These are phyloP conservation scores for Xylariaceae sp. DNA, from an alignment of 2,329 filamentous ascomycete species.

Conservation along the genomic window DNA sequence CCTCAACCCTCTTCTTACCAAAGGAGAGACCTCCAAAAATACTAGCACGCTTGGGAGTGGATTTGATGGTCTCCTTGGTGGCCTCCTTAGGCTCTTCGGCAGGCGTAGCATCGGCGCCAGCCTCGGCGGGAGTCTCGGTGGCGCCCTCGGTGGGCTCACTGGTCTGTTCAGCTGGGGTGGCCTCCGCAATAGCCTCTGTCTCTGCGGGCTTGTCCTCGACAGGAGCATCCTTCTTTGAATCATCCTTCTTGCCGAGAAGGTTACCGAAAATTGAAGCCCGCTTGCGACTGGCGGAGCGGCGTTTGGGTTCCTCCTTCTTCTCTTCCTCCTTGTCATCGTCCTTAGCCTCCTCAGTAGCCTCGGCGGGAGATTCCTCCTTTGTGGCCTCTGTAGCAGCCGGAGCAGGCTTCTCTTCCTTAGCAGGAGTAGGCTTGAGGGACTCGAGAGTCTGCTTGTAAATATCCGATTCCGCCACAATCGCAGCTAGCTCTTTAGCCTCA, in stretches of 20 bases:
- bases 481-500: conserved; percentile 78
- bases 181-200: conserved; percentile 30
- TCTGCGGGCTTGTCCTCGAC: conserved; percentile 38
- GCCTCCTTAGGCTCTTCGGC: conserved; percentile 36
- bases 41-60: conserved; percentile 51
- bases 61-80: conserved; percentile 41
- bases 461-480: conserved; percentile 71
- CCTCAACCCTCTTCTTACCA: conserved; percentile 56
- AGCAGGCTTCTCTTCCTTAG: conserved; percentile 44
- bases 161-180: conserved; percentile 28
- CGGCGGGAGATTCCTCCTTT: conserved; percentile 42
- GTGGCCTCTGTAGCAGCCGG: conserved; percentile 34
- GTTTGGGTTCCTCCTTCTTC: conserved; percentile 58
- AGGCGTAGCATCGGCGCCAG: conserved; percentile 22
- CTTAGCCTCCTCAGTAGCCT: conserved; percentile 42
- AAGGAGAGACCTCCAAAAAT: conserved; percentile 52
- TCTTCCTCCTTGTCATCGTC: conserved; percentile 43
- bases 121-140: conserved; percentile 35
- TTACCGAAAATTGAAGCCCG: conserved; percentile 60
- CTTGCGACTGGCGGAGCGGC: conserved; percentile 62
- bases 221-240: conserved; percentile 36
- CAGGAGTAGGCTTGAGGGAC: conserved; percentile 53
- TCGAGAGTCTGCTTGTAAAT: conserved; percentile 83
- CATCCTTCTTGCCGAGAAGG: conserved; percentile 55
- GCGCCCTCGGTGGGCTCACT: conserved; percentile 30